phyloP scores from a whole-genome alignment of 2,329 filamentous ascomycete genomes.

The Exophiala sp. region DNA sequence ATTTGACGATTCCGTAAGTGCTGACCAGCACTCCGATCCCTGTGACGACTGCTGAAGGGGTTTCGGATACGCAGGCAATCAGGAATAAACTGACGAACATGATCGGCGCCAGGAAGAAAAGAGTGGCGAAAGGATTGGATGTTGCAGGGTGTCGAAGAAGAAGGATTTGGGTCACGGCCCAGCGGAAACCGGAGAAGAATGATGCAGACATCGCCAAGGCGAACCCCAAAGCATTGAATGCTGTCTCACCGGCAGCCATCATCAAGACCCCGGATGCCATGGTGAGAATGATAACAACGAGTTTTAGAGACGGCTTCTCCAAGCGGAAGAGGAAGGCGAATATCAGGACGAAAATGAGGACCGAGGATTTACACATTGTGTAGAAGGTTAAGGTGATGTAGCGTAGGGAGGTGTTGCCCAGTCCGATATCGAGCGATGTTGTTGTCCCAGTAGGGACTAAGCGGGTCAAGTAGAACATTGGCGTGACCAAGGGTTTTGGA shows the following conservation, averaged over 20 bases:
- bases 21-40: constrained; percentile 60
- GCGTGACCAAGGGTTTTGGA: constrained; percentile 67
- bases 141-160: constrained; percentile 90
- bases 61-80: constrained; percentile 82
- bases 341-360: constrained; percentile 85
- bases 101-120: constrained; percentile 94
- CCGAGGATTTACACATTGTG: constrained; percentile 99
- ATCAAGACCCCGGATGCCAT: constrained; percentile 94
- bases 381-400: constrained; percentile 97
- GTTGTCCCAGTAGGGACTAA: constrained; percentile 88
- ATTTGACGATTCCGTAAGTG: constrained; percentile 61
- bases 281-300: constrained; percentile 78
- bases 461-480: constrained; percentile 83
- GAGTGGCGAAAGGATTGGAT: constrained; percentile 91
- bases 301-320: constrained; percentile 76
- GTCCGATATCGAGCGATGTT: constrained; percentile 88
- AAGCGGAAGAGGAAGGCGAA: constrained; percentile 94
- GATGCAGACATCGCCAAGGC: constrained; percentile 86
- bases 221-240: constrained; percentile 82
- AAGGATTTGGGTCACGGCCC: constrained; percentile 96
- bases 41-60: constrained; percentile 59
- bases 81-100: constrained; percentile 82
- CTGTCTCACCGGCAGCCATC: constrained; percentile 95
- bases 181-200: constrained; percentile 94
- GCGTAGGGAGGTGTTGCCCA: constrained; percentile 92